Conservation (phyloP, 805 yeast species). For the Hanseniaspora meyeri region DNA sequence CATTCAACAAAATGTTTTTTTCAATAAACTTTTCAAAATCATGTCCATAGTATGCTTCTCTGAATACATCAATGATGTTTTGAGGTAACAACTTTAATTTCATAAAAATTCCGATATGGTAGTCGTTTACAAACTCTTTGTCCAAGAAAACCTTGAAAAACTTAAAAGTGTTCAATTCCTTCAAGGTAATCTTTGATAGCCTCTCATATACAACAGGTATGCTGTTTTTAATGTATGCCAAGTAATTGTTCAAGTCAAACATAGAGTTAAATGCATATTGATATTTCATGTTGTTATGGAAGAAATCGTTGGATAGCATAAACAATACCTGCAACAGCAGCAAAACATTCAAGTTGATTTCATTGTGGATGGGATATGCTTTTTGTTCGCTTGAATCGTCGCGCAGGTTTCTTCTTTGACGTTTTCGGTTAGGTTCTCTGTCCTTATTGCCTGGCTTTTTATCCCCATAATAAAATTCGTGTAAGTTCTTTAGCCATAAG, state of each 20-base stretch:
- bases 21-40: constrained; percentile 7
- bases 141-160: background rate
- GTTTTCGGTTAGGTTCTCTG: background rate
- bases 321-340: constrained; percentile 4
- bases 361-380: background rate
- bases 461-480: background rate
- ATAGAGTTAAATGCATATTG: background rate
- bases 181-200: background rate
- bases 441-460: background rate
- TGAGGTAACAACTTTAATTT: background rate
- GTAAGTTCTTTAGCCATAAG: background rate
- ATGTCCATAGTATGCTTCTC: background rate
- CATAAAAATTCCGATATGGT: constrained; percentile 5
- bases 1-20: background rate
- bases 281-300: constrained; percentile 2
- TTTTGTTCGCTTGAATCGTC: background rate
- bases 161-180: background rate
- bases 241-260: constrained; percentile 6
- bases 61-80: background rate
- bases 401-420: background rate
- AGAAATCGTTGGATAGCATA: constrained; percentile 5
- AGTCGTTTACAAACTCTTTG: background rate
- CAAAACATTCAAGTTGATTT: background rate
- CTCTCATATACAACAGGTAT: background rate
- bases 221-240: background rate